Percentiles rank a stretch among this genome's conserved stretches.
Evolutionary conservation across 2,329 filamentous ascomycete species (phyloP).

Genomic region (Cercospora sp.): DNA sequence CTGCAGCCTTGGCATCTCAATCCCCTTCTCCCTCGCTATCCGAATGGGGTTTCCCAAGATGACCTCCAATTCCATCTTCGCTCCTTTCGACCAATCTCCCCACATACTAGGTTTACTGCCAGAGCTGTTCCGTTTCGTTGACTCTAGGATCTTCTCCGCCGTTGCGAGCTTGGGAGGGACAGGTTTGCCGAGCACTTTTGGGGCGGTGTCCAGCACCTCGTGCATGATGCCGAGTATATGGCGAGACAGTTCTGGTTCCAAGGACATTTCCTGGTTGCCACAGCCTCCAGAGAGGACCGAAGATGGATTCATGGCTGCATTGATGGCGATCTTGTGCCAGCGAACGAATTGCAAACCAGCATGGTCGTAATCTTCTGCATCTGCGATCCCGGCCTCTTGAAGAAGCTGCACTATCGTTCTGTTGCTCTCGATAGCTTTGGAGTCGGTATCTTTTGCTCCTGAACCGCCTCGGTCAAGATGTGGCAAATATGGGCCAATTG

Average conservation of each 20-base stretch:
- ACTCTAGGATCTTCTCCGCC: slow-evolving; percentile 63
- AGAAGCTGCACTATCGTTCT: slow-evolving; percentile 56
- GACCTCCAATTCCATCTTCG: slow-evolving; percentile 69
- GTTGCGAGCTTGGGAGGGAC: slow-evolving; percentile 62
- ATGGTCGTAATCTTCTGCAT: slow-evolving; percentile 65
- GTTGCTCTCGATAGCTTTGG: slow-evolving; percentile 42
- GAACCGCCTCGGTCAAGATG: slow-evolving; percentile 45
- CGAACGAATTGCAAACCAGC: slow-evolving; percentile 67
- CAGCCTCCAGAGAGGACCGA: slow-evolving; percentile 66
- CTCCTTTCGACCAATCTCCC: slow-evolving; percentile 66
- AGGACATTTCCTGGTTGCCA: slow-evolving; percentile 66
- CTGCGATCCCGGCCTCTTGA: slow-evolving; percentile 62
- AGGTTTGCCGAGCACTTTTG: slow-evolving; percentile 61
- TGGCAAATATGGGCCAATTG: slow-evolving; percentile 64
- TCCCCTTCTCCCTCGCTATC: slow-evolving; percentile 62
- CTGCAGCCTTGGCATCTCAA: slow-evolving; percentile 67
- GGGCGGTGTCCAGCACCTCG: slow-evolving; percentile 66
- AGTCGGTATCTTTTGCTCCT: slow-evolving; percentile 28
- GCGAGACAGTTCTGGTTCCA: slow-evolving; percentile 60
- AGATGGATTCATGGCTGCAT: slow-evolving; percentile 72
- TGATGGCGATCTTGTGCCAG: slow-evolving; percentile 78
- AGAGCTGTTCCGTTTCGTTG: slow-evolving; percentile 61
- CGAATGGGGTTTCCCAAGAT: slow-evolving; percentile 70
- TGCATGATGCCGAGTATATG: slow-evolving; percentile 68
- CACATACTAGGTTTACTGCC: slow-evolving; percentile 66